Conservation (phyloP, 306 rosid species). For the Spatholobus suberectus region DNA sequence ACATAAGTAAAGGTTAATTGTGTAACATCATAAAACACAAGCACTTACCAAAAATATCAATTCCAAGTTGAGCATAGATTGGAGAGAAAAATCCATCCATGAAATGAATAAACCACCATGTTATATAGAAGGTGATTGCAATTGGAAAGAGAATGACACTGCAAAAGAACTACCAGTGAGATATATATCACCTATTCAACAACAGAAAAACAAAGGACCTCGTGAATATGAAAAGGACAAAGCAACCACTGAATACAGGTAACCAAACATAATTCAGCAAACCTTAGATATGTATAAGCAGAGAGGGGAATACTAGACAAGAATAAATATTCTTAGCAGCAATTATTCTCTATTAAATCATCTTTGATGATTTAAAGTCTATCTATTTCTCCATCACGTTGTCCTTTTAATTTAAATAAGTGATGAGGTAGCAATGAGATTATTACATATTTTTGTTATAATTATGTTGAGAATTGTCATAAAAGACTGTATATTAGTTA, state of each 20-base stretch:
- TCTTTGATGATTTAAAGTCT: not conserved
- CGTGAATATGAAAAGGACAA: not conserved
- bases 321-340: not conserved
- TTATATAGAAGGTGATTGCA: conserved; percentile 89
- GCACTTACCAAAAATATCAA: conserved; percentile 80
- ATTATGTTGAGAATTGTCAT: not conserved
- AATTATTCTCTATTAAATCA: not conserved
- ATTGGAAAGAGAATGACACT: conserved; percentile 90
- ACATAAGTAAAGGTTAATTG: not conserved
- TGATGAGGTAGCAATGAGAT: conserved; percentile 6
- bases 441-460: not conserved
- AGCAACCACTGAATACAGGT: not conserved
- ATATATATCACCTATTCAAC: conserved; percentile 1
- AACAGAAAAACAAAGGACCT: not conserved
- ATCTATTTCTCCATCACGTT: not conserved
- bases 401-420: conserved; percentile 24
- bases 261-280: not conserved
- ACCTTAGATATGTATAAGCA: not conserved
- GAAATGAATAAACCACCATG: conserved; percentile 97
- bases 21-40: not conserved
- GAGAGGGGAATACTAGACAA: not conserved
- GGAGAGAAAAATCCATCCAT: conserved; percentile 95
- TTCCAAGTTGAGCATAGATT: conserved; percentile 86
- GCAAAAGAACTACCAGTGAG: conserved; percentile 58
- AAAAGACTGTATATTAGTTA: conserved; percentile 2